Evolutionary conservation across 2,329 filamentous ascomycete species (phyloP), one percentile per base, ranked within the genome.

Genomic region (Neopestalotiopsis sp.): DNA sequence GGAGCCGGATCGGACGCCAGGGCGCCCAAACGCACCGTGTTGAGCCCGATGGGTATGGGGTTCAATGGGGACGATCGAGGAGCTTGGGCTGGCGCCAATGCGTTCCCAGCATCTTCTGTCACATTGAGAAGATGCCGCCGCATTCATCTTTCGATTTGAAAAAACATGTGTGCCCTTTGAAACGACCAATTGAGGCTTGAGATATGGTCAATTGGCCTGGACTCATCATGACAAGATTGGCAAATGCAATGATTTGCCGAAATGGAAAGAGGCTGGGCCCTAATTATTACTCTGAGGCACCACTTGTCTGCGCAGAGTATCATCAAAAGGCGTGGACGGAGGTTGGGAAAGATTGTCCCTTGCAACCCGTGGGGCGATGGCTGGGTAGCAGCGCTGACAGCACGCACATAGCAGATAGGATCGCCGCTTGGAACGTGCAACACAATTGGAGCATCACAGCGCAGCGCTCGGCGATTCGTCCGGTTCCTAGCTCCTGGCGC

Each of bases 301-400:
- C 45, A 52, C 45, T 52, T 52, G 45, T 52, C 17, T 52, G 45
- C 45, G 17, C 45, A 52, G 45, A 52, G 45, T 52, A 34, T 40
- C 34, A 34, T 34, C 13, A 62, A 32, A 4, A 30, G 17, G 57
- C 20, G n/a, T 28, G 10, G 17, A n/a, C 52, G 40, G 63, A 66
- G 63, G 63, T 66, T 66, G 63, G 63, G 62, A 34, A 62, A 30
- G 14, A 17, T 45, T 13, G 24, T 32, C 63, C 40, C 24, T n/a
- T 28, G n/a, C 42, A 32, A 40, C 24, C 14, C 17, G 20, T 56
- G 60, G 62, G 24, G 45, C 49, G 64, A 60, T 67, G 68, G 68
- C 68, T 69, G 68, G 68, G 68, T 58, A 62, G 63, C 68, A 69
- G 59, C 59, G 34, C 60, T 67, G 40, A 64, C n/a, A 24, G 49